These are phyloP conservation scores for Cryptococcus sp. DNA, from an alignment of 1,284 basidiomycete genomes.

Conservation along the genomic window DNA sequence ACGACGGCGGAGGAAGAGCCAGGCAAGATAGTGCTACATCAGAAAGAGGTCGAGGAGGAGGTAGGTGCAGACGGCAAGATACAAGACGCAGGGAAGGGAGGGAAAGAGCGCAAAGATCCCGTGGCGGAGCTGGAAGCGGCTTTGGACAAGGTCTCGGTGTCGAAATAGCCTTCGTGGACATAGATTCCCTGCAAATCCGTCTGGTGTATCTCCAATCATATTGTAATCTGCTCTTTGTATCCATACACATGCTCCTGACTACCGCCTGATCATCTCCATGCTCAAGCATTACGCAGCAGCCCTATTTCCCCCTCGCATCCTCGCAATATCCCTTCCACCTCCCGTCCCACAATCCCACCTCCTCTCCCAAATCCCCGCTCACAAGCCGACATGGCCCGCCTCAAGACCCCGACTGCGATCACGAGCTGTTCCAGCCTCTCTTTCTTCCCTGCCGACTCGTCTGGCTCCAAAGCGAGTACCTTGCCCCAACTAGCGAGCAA, in stretches of 20 bases:
- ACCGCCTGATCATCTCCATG: too few relatives aligned
- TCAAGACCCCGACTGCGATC: constrained; percentile 59
- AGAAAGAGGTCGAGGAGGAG: not conserved
- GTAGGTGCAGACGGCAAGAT: not conserved
- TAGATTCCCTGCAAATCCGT: too few relatives aligned
- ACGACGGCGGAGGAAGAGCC: not conserved
- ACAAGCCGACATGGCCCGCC: constrained; percentile 52
- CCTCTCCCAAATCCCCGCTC: constrained; percentile 38
- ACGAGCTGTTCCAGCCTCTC: constrained; percentile 58
- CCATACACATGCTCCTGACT: too few relatives aligned
- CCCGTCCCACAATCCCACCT: constrained; percentile 38
- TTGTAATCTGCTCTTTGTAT: too few relatives aligned
- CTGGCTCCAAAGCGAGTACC: constrained; percentile 52
- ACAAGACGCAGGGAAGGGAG: not conserved
- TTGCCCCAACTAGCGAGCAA: constrained; percentile 75
- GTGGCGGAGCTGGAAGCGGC: constrained; percentile 10
- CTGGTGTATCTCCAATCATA: too few relatives aligned
- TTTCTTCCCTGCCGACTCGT: constrained; percentile 4
- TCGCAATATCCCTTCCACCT: constrained; percentile 30
- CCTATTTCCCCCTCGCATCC: constrained; percentile 28
- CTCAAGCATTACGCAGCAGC: constrained; percentile 4
- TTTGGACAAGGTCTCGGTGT: too few relatives aligned
- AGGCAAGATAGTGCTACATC: not conserved
- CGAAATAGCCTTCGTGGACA: too few relatives aligned
- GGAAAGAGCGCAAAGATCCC: not conserved